Conservation (phyloP, 164 flowering plant genomes). For the Magnolia officinalis region DNA sequence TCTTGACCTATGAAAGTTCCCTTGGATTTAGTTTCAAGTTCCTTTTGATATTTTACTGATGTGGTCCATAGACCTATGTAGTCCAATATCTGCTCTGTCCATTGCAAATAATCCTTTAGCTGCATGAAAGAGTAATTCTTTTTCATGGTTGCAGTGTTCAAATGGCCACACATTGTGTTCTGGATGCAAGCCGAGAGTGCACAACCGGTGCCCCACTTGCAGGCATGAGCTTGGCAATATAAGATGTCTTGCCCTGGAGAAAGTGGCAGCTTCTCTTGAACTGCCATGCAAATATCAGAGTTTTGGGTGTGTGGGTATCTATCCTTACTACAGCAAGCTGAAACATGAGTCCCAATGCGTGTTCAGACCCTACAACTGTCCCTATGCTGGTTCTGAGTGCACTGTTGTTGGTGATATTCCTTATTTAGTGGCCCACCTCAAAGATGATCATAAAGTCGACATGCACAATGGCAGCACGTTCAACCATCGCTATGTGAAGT, state of each 20-base stretch:
- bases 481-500: slow-evolving; percentile 92
- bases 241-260: slow-evolving; percentile 86
- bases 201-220: slow-evolving; percentile 93
- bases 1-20: background rate
- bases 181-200: slow-evolving; percentile 88
- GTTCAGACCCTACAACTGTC: slow-evolving; percentile 82
- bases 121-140: background rate
- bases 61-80: background rate
- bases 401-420: slow-evolving; percentile 80
- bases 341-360: slow-evolving; percentile 81
- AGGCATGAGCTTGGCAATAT: slow-evolving; percentile 95
- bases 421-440: slow-evolving; percentile 69
- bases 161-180: slow-evolving; percentile 95
- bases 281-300: slow-evolving; percentile 91
- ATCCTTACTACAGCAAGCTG: slow-evolving; percentile 90
- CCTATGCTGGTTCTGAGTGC: slow-evolving; percentile 97
- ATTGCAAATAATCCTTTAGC: background rate
- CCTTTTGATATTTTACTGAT: background rate
- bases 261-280: slow-evolving; percentile 89
- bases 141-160: slow-evolving; percentile 59
- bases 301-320: slow-evolving; percentile 77
- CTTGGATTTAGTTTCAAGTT: background rate
- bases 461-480: slow-evolving; percentile 92
- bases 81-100: background rate
- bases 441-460: slow-evolving; percentile 90